phyloP scores from a whole-genome alignment of 768 basidiomycete species.

The Tricholoma matsutake region DNA sequence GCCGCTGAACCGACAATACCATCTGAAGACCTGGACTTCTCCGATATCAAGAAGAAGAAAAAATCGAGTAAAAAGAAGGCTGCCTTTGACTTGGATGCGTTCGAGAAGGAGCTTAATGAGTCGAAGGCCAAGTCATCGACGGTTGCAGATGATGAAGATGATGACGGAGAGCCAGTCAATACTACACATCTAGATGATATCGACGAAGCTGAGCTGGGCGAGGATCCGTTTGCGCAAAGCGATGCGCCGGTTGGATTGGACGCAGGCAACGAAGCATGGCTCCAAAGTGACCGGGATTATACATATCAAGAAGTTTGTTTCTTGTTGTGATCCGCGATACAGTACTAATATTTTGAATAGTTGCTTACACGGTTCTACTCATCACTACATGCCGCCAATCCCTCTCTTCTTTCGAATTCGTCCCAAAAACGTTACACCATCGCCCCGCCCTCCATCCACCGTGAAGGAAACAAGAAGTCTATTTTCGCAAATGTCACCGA shows the following conservation, averaged over 20 bases:
- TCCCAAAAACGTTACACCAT: slow-evolving; percentile 95
- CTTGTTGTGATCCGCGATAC: not conserved
- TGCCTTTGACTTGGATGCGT: slow-evolving; percentile 86
- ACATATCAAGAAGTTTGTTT: slow-evolving; percentile 85
- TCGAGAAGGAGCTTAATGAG: slow-evolving; percentile 86
- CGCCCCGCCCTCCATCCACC: slow-evolving; percentile 88
- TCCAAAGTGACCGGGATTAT: slow-evolving; percentile 91
- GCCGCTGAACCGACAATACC: slow-evolving; percentile 44
- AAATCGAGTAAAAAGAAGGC: slow-evolving; percentile 86
- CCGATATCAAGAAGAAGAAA: slow-evolving; percentile 97
- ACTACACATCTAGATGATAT: slow-evolving; percentile 64
- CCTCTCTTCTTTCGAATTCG: slow-evolving; percentile 76
- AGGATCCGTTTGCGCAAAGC: slow-evolving; percentile 76
- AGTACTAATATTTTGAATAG: slow-evolving; percentile 36
- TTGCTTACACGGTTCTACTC: slow-evolving; percentile 91
- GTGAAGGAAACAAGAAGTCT: slow-evolving; percentile 96
- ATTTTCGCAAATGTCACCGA: slow-evolving; percentile 96
- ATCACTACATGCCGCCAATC: slow-evolving; percentile 91
- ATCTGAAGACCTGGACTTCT: slow-evolving; percentile 86
- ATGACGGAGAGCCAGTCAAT: slow-evolving; percentile 53
- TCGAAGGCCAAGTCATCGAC: slow-evolving; percentile 58
- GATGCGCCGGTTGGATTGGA: slow-evolving; percentile 62
- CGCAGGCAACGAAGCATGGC: slow-evolving; percentile 83
- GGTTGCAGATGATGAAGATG: slow-evolving; percentile 53
- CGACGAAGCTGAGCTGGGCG: slow-evolving; percentile 84